Base-by-base conservation (phyloP, 2,329 filamentous ascomycete genomes). In the Dothistroma pini region DNA sequence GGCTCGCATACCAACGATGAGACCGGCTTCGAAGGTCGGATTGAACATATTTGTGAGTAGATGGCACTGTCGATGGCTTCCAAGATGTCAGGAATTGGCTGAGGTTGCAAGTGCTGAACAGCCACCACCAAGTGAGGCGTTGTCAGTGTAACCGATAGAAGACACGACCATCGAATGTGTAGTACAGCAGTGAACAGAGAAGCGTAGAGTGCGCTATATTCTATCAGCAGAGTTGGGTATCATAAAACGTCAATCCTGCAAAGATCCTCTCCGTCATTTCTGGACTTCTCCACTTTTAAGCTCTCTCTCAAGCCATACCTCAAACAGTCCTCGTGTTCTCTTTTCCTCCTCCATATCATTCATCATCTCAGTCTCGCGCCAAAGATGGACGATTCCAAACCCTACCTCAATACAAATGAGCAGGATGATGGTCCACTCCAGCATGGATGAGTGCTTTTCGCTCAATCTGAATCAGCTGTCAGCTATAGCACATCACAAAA, bases 371-470 rank as follows among this genome's bases (percentile, higher is more conserved):
- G 80, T 74, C 64, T 91, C 89, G 65, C 86, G 84, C 75, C 86
- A 88, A 54, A 93, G 81, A 59, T 89, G 81, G 64, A 90, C 80
- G 63, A 97, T 80, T 76, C 96, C 93, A 74, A 97, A 95, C 11
- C 88, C 81, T 14, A 97, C 93, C 77, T 99, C 95, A 35, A 97
- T 89, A 1, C 90, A 86, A 72, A 99, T 99, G 58, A 99, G 83
- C 2, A 90, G 81, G 70, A 99, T 97, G 74, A 99, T 97, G 69
- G 96, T 96, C 89, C 91, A 93, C 78, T 97, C 95, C 11, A 99
- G 81, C 58, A 91, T 83, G 32, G 93, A 86, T 16, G 91, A 89
- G 72, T 97, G 92, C 74, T 91, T 91, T 80, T 97, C 93, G 72
- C 90, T 96, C 58, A 96, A 82, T 16, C 49, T 49, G 19, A 21